Evolutionary conservation across 805 yeast species (phyloP), one percentile per base, ranked within the genome.

Genomic region (Naumovozyma dairenensis): DNA sequence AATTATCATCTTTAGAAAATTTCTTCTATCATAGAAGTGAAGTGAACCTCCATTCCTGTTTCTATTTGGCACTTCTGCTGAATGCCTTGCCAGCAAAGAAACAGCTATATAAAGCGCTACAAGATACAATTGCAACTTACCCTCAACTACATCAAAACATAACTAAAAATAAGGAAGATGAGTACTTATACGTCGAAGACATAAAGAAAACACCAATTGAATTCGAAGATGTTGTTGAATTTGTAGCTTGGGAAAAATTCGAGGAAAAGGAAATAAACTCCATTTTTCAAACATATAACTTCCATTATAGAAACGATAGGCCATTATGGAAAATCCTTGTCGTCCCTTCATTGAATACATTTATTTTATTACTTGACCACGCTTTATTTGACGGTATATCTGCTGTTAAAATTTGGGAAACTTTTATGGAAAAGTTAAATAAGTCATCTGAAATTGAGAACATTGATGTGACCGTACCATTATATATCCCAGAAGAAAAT

Each of bases 251-350:
- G 46, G 32, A 29, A 8, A 13, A 27, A 2, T 32, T 47, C 7
- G 25, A 29, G 12, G 44, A 40, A 13, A 36, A 34, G 2, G 26
- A 35, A 6, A 41, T 44, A 12, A 48, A 48, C 34, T 16, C 34
- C 18, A 41, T 54, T 6, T 50, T 53, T 29, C 38, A 40, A 34
- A 34, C 25, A 7, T 39, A 40, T 25, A 34, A 36, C 16, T 54
- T 53, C 29, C 24, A 32, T 0, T 49, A 46, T 31, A 29, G 22
- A 18, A 32, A 21, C 3, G 36, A 42, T 13, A 35, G 30, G 19
- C 55, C 53, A 4, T 29, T 54, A n/a, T 54, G 58, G 58, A 53
- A 45, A 32, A 16, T 54, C 6, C 29, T 54, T 9, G 25, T 49
- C 1, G 14, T 48, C 2, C 44, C 44, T 4, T 25, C 33, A 18